Evolutionary conservation across 108 stramenopile species (phyloP), one percentile per base, ranked within the genome.

Genomic region (Pseudonitzschia pungens): DNA sequence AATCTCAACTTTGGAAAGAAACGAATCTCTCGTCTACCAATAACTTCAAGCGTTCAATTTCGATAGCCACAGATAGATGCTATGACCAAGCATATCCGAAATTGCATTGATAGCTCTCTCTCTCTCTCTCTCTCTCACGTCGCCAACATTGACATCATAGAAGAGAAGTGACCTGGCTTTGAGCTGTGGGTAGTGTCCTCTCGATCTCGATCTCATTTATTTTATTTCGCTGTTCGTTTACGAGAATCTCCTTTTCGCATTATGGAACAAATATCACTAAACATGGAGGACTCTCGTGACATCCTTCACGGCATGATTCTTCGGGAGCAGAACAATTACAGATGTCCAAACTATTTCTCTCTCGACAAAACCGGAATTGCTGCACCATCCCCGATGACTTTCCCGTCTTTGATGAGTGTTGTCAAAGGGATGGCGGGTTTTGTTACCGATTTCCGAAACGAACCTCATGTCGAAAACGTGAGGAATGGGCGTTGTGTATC

Each of bases 401-500:
- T 48, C 1, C 45, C 45, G 2, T 55, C 70, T 44, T 7, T 32
- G 28, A 36, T 71, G 18, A 22, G 62, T 21, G 43, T 71, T 14
- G 43, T 77, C 20, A 63, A n/a, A 32, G 70, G 66, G 60, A 70
- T 72, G 10, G 77, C 77, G 4, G 24, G 57, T 40, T 28, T 77
- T 18, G 77, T 77, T 50, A 77, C 77, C 10, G 77, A 77, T 45
- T 3, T 66, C 14, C 76, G 51, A 48, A 18, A 14, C 45, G 45
- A 48, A 48, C 45, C 45, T 48, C 14, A 4, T 4, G 1, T 48
- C 16, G 18, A 48, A 18, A 18, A 9, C 29, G 58, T 29, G 21
- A 36, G 68, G 11, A 27, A 44, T 9, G 31, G 28, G 16, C 12
- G 18, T 28, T 14, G 24, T 12, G 16, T 22, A 51, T 51, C 50